phyloP scores from a whole-genome alignment of 2,329 filamentous ascomycete genomes.

The Colletotrichum neosansevieriae region DNA sequence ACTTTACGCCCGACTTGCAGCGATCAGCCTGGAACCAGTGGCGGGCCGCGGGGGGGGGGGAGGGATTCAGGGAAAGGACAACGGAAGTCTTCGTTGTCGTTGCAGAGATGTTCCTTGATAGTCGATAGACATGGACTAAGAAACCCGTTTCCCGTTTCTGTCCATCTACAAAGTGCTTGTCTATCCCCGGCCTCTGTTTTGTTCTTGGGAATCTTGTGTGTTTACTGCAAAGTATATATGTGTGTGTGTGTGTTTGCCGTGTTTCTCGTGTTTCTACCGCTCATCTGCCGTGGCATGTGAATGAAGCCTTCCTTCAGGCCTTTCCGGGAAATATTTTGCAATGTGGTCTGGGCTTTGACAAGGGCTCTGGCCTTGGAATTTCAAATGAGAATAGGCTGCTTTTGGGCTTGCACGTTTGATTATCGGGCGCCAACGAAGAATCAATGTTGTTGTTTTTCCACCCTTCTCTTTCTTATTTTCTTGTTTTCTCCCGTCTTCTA shows the following conservation, averaged over 20 bases:
- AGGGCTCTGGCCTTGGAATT: conserved; percentile 35
- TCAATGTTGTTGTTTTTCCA: not conserved
- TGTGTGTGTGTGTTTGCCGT: not conserved
- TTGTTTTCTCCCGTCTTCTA: not conserved
- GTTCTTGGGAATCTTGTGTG: not conserved
- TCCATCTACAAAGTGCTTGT: conserved; percentile 3
- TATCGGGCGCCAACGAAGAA: conserved; percentile 32
- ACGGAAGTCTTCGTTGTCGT: not conserved
- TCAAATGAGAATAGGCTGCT: conserved; percentile 7
- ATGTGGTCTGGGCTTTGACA: conserved; percentile 12
- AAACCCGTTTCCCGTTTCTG: not conserved
- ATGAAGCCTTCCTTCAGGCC: no score
- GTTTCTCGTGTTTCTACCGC: conserved; percentile 13
- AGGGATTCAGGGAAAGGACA: no score
- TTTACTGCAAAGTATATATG: not conserved
- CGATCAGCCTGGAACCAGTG: conserved; percentile 36
- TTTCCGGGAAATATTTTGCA: not conserved
- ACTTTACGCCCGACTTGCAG: conserved; percentile 36
- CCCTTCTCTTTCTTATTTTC: not conserved
- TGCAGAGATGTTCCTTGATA: conserved; percentile 12
- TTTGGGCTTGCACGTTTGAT: conserved; percentile 33
- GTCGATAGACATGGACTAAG: not conserved
- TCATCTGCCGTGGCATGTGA: not conserved
- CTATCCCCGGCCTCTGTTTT: not conserved
- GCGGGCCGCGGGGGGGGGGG: conserved; percentile 9